phyloP scores from a whole-genome alignment of 108 stramenopile genomes.

The Pelagomonas calceolata region DNA sequence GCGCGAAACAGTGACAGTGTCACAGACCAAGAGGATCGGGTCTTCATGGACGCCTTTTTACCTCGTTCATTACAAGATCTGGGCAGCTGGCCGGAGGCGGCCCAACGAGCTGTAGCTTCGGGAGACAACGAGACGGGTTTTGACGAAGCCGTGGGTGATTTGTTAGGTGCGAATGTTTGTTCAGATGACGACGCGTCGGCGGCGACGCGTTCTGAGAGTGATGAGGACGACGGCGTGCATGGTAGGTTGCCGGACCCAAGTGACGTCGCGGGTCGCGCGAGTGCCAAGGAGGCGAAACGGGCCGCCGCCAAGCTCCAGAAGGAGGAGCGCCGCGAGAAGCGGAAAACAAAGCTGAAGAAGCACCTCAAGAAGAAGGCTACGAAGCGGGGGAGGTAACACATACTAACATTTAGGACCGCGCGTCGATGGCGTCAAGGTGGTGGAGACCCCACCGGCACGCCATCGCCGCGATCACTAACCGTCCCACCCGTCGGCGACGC shows the following conservation, averaged over 20 bases:
- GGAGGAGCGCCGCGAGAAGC: constrained; percentile 56
- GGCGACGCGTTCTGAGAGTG: constrained; percentile 16
- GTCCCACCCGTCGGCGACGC: no score
- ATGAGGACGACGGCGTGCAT: constrained; percentile 24
- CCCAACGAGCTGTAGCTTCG: background rate
- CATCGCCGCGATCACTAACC: no score
- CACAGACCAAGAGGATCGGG: constrained; percentile 70
- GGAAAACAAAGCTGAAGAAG: constrained; percentile 75
- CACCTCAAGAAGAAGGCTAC: constrained; percentile 74
- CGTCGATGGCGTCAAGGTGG: no score
- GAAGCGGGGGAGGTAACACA: no score
- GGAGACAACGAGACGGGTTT: constrained; percentile 16
- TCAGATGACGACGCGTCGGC: constrained; percentile 8
- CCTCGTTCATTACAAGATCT: constrained; percentile 75
- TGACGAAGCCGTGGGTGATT: background rate
- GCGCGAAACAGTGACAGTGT: constrained; percentile 36
- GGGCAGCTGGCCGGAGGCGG: constrained; percentile 3
- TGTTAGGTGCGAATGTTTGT: background rate
- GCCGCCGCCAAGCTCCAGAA: constrained; percentile 64
- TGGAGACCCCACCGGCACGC: no score
- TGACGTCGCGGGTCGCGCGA: constrained; percentile 56
- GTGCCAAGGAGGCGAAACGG: constrained; percentile 42
- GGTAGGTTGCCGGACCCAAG: constrained; percentile 45
- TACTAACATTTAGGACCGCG: no score
- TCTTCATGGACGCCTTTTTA: constrained; percentile 79